phyloP scores from a whole-genome alignment of 208 protist genomes.

The Acanthamoeba castellanii region DNA sequence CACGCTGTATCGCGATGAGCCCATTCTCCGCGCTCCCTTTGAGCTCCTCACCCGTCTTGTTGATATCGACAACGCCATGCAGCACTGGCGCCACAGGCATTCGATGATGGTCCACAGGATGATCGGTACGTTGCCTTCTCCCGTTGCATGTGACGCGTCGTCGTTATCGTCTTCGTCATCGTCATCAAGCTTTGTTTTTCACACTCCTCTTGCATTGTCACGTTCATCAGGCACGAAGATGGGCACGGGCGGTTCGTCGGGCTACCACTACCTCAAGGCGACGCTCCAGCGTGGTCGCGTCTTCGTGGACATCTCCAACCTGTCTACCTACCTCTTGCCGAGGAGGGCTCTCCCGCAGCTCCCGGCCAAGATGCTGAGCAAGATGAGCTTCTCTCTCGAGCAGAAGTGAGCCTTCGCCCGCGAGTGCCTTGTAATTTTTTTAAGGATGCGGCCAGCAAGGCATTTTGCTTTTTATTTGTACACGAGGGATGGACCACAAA shows the following conservation, averaged over 20 bases:
- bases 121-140: constrained; percentile 76
- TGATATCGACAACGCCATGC: constrained; percentile 84
- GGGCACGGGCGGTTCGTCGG: constrained; percentile 87
- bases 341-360: constrained; percentile 78
- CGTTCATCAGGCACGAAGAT: constrained; percentile 73
- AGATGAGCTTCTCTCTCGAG: constrained; percentile 38
- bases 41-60: constrained; percentile 82
- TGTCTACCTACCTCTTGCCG: constrained; percentile 80
- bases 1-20: constrained; percentile 83
- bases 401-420: not conserved
- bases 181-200: too few species aligned
- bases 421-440: too few species aligned
- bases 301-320: constrained; percentile 80
- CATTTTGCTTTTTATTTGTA: too few species aligned
- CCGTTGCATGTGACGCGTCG: too few species aligned
- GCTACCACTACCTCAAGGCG: constrained; percentile 85
- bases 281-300: constrained; percentile 79
- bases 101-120: constrained; percentile 87
- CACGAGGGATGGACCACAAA: too few species aligned
- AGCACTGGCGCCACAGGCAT: constrained; percentile 84
- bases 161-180: too few species aligned
- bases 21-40: constrained; percentile 83
- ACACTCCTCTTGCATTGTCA: too few species aligned
- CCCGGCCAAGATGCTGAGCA: constrained; percentile 25
- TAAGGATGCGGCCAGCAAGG: too few species aligned